These are phyloP conservation scores for Juglanconis juglandina DNA, from an alignment of 2,329 filamentous ascomycete genomes.

Conservation along the genomic window DNA sequence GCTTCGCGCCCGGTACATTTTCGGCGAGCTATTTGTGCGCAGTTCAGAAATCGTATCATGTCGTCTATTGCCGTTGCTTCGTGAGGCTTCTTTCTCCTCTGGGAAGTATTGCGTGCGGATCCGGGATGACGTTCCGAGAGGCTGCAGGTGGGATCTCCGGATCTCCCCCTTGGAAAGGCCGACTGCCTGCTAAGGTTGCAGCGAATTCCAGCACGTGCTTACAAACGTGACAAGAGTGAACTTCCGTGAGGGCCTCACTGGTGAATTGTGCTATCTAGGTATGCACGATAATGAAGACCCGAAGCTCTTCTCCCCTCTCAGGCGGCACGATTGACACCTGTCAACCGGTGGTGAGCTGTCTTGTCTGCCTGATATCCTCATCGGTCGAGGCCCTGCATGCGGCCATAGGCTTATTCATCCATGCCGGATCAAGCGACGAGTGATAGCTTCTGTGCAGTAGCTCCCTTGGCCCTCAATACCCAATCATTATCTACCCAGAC, in stretches of 20 bases:
- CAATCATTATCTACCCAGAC: neutral
- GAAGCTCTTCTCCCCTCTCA: neutral
- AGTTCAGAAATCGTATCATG: too few relatives aligned
- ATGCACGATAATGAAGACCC: slow-evolving; percentile 7
- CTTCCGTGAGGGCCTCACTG: neutral
- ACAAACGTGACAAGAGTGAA: too few relatives aligned
- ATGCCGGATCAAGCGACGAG: neutral
- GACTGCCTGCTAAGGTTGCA: too few relatives aligned
- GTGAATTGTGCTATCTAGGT: neutral
- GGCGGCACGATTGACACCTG: neutral
- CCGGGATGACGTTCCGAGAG: neutral
- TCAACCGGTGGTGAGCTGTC: too few relatives aligned
- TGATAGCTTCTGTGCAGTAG: neutral
- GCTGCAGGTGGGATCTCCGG: neutral
- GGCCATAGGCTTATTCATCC: neutral
- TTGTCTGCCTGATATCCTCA: neutral
- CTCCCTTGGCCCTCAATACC: neutral
- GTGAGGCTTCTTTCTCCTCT: too few relatives aligned
- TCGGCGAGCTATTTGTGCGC: too few relatives aligned
- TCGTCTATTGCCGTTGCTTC: too few relatives aligned
- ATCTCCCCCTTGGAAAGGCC: neutral
- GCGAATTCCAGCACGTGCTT: neutral
- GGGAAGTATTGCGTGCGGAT: too few relatives aligned
- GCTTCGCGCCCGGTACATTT: too few relatives aligned
- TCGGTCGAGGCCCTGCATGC: neutral